These are phyloP conservation scores for Penicillium sp. DNA, from an alignment of 2,329 filamentous ascomycete species.

Conservation along the genomic window DNA sequence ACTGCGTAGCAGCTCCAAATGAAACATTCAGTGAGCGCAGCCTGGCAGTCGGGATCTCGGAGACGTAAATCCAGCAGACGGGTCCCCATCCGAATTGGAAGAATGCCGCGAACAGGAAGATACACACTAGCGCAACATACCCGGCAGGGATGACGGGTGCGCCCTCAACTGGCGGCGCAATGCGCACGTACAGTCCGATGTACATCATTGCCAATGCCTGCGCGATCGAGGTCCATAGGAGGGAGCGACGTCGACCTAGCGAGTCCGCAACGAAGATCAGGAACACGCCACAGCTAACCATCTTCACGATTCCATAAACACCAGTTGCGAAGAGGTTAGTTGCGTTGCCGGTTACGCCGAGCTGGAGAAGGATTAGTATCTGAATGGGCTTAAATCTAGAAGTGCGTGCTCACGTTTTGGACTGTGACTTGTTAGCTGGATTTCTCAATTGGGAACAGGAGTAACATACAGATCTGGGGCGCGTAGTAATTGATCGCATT, in stretches of 20 bases:
- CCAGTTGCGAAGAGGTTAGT: conserved; percentile 69
- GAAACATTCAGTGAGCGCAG: conserved; percentile 66
- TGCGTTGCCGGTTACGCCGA: conserved; percentile 59
- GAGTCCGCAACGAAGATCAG: conserved; percentile 67
- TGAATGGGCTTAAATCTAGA: background rate
- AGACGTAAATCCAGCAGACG: conserved; percentile 70
- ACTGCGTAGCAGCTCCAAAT: conserved; percentile 66
- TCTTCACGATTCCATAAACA: conserved; percentile 71
- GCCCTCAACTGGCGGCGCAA: conserved; percentile 49
- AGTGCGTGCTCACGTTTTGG: conserved; percentile 17
- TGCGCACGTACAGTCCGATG: conserved; percentile 65
- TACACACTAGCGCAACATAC: conserved; percentile 67
- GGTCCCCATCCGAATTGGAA: conserved; percentile 72
- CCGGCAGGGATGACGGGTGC: conserved; percentile 61
- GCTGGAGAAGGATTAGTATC: conserved; percentile 35
- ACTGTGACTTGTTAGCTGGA: conserved; percentile 14
- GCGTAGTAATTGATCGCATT: conserved; percentile 68
- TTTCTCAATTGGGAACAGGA: too few relatives aligned
- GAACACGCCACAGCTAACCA: conserved; percentile 62
- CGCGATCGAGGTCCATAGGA: conserved; percentile 64
- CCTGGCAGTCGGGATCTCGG: conserved; percentile 67
- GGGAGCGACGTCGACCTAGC: conserved; percentile 61
- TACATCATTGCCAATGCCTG: conserved; percentile 65
- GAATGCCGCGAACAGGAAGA: conserved; percentile 69
- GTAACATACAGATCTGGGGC: conserved; percentile 61